Base-by-base conservation (phyloP, 495 filamentous ascomycete species). In the Daldinia bambusicola region DNA sequence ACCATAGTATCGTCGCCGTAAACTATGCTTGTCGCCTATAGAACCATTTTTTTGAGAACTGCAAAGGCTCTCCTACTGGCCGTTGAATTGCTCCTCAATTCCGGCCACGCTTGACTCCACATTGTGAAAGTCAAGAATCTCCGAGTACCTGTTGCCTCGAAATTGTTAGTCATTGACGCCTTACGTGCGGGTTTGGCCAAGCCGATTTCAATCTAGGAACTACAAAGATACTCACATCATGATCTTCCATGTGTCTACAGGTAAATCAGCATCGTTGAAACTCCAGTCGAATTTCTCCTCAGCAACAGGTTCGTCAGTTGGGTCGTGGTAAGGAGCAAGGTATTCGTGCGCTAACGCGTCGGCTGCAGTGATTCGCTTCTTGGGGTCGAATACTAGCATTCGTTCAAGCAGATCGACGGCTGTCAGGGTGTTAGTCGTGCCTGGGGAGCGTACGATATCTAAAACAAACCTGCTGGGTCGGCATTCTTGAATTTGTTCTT, bases 251-350 rank as follows among this genome's bases (percentile, higher is more conserved):
- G 96, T 97, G 75, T 99, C 95, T 43, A 98, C 93, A 0, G 95
- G 95, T 63, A 99, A 82, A 82, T 99, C 95, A 37, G 95, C 96
- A 77, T 99, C 95, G 78, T 98, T 99, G 82, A 99, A 99, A n/a
- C 94, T 97, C 95, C 95, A 99, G 78, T 99, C 95, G 75, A 99
- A 99, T 83, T 96, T 98, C 85, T 98, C 95, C 65, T 97, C 92
- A 26, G 95, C 93, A 12, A 92, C 91, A 7, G 95, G 95, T 83
- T 99, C 95, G 76, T 99, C 95, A 16, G 91, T 94, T 13, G 95
- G 94, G 76, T 99, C 95, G 77, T 99, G 95, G 82, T 99, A 99
- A 12, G 95, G 95, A 13, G 93, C 87, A 48, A 99, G 91, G 77
- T 98, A 99, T 67, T 93, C 92, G 78, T 98, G 93, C 51, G 91